Percentiles rank a stretch among this genome's conserved stretches.
Evolutionary conservation across 2,329 filamentous ascomycete species (phyloP).

Genomic region (Venturia carpophila): DNA sequence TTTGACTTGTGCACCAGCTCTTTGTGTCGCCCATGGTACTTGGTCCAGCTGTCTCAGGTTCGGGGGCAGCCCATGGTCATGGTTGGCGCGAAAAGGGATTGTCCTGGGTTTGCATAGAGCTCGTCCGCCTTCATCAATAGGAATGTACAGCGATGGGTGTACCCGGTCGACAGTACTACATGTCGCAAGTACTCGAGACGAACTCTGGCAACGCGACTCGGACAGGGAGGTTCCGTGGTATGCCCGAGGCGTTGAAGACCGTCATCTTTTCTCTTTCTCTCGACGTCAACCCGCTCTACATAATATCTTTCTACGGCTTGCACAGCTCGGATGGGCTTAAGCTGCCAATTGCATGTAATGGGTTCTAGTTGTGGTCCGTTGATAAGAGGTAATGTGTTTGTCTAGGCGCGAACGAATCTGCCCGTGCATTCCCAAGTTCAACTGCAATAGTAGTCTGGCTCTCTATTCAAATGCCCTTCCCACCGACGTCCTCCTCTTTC

Average conservation of each 20-base stretch:
- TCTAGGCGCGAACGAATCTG: no score
- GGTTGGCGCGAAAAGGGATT: neutral
- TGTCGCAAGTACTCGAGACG: no score
- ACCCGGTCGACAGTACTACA: no score
- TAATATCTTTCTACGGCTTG: neutral
- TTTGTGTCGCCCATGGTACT: neutral
- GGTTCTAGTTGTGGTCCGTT: neutral
- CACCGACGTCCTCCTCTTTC: neutral
- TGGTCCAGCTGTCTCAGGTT: neutral
- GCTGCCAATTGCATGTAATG: neutral
- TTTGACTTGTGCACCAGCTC: neutral
- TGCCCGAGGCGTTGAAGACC: neutral
- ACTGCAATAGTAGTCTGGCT: neutral
- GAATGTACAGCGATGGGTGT: neutral
- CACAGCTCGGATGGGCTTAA: neutral
- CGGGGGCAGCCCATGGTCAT: neutral
- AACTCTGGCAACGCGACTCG: no score
- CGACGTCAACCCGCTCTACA: neutral
- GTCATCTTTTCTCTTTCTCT: neutral
- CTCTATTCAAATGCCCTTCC: neutral
- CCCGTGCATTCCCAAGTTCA: no score
- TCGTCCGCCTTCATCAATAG: no score
- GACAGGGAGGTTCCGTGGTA: no score
- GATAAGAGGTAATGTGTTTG: no score
- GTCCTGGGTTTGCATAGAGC: no score